Base-by-base conservation (phyloP, 164 flowering plant species). In the Malania oleifera region DNA sequence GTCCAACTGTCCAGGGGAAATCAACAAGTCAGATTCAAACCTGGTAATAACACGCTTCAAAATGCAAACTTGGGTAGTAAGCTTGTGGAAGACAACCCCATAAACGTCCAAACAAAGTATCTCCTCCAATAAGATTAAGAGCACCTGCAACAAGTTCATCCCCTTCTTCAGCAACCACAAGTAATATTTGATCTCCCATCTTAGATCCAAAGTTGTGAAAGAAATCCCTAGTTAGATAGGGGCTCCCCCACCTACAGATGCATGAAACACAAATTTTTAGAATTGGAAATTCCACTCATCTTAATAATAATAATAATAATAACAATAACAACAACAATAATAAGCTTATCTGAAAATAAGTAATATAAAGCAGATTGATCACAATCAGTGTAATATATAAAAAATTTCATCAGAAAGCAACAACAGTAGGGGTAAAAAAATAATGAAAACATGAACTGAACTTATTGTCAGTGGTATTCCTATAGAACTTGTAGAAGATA, bases 1-100 rank as follows among this genome's bases (percentile, higher is more conserved):
- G 43, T 39, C 5, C 43, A 39, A 39, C 43, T 39, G 4, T 39
- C 17, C 43, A 10, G 7, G 10, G 17, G 15, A 43, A 43, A 17
- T 4, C 46, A 43, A n/a, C 22, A n/a, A n/a, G n/a, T 10, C 38
- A 34, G 4, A 43, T 17, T 10, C 46, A 43, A n/a, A 43, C 46
- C 46, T 43, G 46, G 46, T 43, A 43, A 22, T 43, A 43, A 43
- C 46, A 43, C 18, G 46, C 46, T 43, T 43, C 46, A 43, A 43
- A 43, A 43, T 43, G 46, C 46, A 43, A 43, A 43, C 22, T 43
- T 43, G 46, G 46, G 18, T 43, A 43, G 9, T 43, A 43, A 43
- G 46, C 46, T 43, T 22, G 46, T 17, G 46, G 46, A 4, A n/a
- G 46, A 18, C 46, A 43, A n/a, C 46, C 46, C 46, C 46, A 43